phyloP scores from a whole-genome alignment of 176 grass and related monocot species.

The Miscanthus lutarioriparius region DNA sequence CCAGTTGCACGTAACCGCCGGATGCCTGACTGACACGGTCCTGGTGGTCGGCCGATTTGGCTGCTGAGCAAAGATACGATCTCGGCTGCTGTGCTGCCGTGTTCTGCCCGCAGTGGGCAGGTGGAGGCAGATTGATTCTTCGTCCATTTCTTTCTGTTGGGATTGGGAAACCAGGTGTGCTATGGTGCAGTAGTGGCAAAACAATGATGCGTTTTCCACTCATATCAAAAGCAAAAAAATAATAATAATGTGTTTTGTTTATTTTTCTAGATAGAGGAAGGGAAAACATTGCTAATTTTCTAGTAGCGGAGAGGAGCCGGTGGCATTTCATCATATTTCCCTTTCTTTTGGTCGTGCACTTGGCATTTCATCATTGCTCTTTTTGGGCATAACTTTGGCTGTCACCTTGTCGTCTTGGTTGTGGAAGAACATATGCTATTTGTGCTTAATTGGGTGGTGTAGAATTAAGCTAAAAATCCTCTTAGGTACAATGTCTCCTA shows the following conservation, averaged over 20 bases:
- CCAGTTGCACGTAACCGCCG: conserved; percentile 24
- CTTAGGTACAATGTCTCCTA: no score
- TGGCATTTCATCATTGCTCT: neutral
- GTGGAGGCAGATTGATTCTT: neutral
- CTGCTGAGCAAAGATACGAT: neutral
- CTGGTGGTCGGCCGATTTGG: neutral
- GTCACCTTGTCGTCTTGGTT: neutral
- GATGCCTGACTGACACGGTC: conserved; percentile 14
- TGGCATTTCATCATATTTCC: neutral
- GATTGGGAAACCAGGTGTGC: neutral
- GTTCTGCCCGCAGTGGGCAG: neutral
- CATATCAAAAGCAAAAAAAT: neutral
- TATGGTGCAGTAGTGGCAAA: neutral
- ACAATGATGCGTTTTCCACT: no score
- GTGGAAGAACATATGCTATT: no score
- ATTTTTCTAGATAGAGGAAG: no score
- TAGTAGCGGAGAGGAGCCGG: neutral
- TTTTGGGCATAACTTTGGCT: neutral
- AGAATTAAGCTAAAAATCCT: neutral
- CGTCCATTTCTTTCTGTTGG: neutral
- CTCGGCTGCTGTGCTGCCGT: neutral
- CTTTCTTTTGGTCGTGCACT: neutral
- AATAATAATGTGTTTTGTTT: neutral
- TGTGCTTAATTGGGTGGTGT: neutral
- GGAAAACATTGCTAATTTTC: neutral